Conservation (phyloP, 257 asterid species). For the Solanum gracilifrons region DNA sequence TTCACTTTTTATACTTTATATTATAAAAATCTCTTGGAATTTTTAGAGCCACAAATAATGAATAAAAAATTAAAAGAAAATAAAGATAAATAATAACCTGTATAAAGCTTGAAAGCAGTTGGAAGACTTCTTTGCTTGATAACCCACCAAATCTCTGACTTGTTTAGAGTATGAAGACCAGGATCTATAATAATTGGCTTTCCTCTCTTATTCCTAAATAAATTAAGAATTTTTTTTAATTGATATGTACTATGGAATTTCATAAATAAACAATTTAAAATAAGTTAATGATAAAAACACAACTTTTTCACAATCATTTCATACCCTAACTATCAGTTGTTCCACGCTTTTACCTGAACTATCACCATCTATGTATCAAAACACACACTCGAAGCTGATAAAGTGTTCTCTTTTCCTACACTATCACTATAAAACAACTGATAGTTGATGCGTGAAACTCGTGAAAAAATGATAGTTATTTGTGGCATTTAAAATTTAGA, state of each 20-base stretch:
- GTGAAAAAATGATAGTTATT: not conserved
- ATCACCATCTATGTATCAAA: not conserved
- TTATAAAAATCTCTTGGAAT: not conserved
- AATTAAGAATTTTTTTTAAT: not conserved
- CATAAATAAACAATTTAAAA: not conserved
- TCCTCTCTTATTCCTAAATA: conserved; percentile 67
- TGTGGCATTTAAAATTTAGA: not conserved
- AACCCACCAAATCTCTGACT: conserved; percentile 91
- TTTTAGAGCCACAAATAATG: not conserved
- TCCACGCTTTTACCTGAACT: not conserved
- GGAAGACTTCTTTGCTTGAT: conserved; percentile 83
- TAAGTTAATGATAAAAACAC: not conserved
- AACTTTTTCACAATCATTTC: not conserved
- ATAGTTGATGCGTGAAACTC: not conserved
- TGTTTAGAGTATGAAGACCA: conserved; percentile 59
- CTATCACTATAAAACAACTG: not conserved
- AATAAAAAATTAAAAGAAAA: not conserved
- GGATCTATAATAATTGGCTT: conserved; percentile 85
- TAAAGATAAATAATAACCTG: conserved; percentile 37
- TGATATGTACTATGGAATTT: not conserved
- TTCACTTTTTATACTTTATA: not conserved
- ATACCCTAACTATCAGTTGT: not conserved
- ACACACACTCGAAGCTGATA: not conserved
- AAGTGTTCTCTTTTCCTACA: not conserved
- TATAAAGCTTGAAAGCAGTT: conserved; percentile 80